These are phyloP conservation scores for Paxillus involutus DNA, from an alignment of 768 basidiomycete genomes.

Conservation along the genomic window DNA sequence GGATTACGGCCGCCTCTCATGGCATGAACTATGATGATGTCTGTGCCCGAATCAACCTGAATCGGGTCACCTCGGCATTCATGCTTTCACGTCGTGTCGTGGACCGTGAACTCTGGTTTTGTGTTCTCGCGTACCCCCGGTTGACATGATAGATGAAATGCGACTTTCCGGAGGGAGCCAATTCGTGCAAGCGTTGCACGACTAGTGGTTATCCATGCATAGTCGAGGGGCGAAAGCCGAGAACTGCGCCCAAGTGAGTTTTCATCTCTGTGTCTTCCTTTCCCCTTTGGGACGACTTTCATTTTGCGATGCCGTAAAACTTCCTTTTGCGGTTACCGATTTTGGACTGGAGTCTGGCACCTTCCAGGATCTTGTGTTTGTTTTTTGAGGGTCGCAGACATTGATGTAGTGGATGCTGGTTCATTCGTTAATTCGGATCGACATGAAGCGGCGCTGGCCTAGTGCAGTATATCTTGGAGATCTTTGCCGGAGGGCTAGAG, in stretches of 20 bases:
- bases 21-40: slow-evolving; percentile 9
- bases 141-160: slow-evolving; percentile 71
- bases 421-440: slow-evolving; percentile 13
- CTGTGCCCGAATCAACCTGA: slow-evolving; percentile 3
- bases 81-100: background rate
- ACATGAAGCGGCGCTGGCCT: slow-evolving; percentile 9
- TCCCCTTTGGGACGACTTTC: background rate
- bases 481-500: background rate
- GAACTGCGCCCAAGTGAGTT: slow-evolving; percentile 80
- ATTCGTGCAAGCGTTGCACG: slow-evolving; percentile 79
- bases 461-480: slow-evolving; percentile 10
- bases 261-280: background rate
- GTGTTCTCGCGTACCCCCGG: slow-evolving; percentile 11
- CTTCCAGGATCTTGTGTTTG: slow-evolving; percentile 18
- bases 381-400: background rate
- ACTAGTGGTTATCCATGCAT: slow-evolving; percentile 73
- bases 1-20: slow-evolving; percentile 3
- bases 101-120: slow-evolving; percentile 11
- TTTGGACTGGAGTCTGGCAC: slow-evolving; percentile 23
- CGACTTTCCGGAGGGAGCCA: slow-evolving; percentile 69
- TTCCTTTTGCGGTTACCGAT: slow-evolving; percentile 5
- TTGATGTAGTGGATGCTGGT: slow-evolving; percentile 7
- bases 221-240: slow-evolving; percentile 80
- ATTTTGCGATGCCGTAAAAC: slow-evolving; percentile 24
- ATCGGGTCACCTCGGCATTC: background rate